These are phyloP conservation scores for Atkinsonella hypoxylon DNA, from an alignment of 2,329 filamentous ascomycete species.

Conservation along the genomic window DNA sequence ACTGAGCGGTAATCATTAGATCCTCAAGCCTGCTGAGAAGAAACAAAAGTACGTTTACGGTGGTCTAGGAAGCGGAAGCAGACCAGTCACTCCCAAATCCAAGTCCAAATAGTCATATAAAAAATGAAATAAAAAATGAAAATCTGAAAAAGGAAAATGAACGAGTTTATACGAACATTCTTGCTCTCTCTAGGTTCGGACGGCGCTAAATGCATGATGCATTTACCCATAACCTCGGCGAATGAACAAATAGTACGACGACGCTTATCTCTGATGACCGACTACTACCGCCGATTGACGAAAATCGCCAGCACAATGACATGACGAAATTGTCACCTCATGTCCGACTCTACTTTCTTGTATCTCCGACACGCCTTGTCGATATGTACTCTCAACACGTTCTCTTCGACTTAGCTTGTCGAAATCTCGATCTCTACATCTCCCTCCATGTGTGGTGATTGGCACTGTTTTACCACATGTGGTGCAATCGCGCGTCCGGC, in stretches of 20 bases:
- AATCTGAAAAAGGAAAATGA: constrained; percentile 6
- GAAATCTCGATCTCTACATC: constrained; percentile 16
- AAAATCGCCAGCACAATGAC: neutral
- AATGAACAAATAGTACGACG: constrained; percentile 12
- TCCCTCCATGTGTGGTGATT: constrained; percentile 10
- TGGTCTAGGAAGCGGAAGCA: constrained; percentile 47
- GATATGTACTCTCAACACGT: constrained; percentile 6
- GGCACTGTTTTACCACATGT: neutral
- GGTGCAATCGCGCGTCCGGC: constrained; percentile 1
- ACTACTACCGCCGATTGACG: constrained; percentile 10
- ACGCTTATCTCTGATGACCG: neutral
- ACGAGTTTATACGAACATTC: constrained; percentile 43
- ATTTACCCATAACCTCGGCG: constrained; percentile 7
- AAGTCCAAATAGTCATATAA: constrained; percentile 12
- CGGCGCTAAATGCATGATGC: constrained; percentile 57
- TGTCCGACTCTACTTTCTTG: constrained; percentile 4
- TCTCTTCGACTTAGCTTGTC: constrained; percentile 12
- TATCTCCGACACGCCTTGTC: constrained; percentile 9
- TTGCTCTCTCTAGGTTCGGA: constrained; percentile 84
- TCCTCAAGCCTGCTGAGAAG: constrained; percentile 99
- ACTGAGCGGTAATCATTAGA: constrained; percentile 37
- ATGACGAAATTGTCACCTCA: neutral
- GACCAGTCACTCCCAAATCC: constrained; percentile 14
- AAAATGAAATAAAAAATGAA: neutral
- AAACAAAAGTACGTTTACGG: constrained; percentile 98